Conservation (phyloP, 23 red algal genomes). For the Gracilaria domingensis region DNA sequence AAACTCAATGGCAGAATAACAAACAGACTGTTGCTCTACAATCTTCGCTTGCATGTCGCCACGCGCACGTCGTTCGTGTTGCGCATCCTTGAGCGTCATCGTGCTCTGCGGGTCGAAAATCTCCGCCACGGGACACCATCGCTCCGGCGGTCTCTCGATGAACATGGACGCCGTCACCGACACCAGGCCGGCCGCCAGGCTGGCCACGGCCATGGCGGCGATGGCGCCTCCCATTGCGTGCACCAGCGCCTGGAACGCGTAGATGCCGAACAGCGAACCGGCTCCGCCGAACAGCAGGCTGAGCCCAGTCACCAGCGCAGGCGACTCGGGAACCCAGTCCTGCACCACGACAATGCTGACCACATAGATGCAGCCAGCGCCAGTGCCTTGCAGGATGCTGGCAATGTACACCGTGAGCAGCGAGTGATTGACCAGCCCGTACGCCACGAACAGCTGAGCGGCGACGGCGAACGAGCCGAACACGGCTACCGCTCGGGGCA, state of each 20-base stretch:
- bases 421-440: not conserved
- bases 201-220: constrained; percentile 53
- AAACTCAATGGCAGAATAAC: not conserved
- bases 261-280: constrained; percentile 51
- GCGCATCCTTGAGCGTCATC: constrained; percentile 25
- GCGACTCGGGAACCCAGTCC: constrained; percentile 53
- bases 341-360: constrained; percentile 44
- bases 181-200: constrained; percentile 4
- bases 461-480: constrained; percentile 42
- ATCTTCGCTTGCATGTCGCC: not conserved
- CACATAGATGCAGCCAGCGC: constrained; percentile 49
- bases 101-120: constrained; percentile 23
- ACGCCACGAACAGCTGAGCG: constrained; percentile 39
- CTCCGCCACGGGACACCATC: constrained; percentile 29
- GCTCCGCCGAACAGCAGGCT: constrained; percentile 46
- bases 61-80: not conserved
- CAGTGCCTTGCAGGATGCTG: constrained; percentile 10
- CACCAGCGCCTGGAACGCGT: constrained; percentile 7
- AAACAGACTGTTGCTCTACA: not conserved
- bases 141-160: constrained; percentile 29
- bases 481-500: constrained; percentile 11
- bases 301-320: constrained; percentile 28
- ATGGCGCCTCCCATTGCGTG: constrained; percentile 31
- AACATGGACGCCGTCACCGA: constrained; percentile 17
- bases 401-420: constrained; percentile 2